phyloP scores from a whole-genome alignment of 2,329 filamentous ascomycete species.

The Bipolaris zeicola region DNA sequence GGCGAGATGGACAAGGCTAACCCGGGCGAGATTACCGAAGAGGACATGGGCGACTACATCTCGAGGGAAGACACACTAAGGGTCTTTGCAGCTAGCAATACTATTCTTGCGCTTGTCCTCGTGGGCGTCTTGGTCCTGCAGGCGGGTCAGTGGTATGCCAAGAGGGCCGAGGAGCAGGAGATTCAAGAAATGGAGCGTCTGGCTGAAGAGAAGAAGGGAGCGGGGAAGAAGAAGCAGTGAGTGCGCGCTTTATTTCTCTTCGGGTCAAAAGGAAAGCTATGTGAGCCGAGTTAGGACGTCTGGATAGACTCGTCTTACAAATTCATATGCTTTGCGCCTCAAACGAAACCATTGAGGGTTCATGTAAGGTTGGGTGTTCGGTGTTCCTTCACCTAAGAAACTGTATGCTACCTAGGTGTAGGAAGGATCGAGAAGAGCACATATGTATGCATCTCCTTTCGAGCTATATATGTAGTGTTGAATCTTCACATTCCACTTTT shows the following conservation, averaged over 20 bases:
- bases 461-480: too few species aligned
- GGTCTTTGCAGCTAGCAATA: constrained; percentile 92
- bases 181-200: constrained; percentile 65
- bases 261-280: neutral
- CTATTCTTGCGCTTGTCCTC: constrained; percentile 89
- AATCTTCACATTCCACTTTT: too few species aligned
- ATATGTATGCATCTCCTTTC: too few species aligned
- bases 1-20: constrained; percentile 51
- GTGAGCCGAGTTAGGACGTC: neutral
- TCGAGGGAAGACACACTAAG: constrained; percentile 87
- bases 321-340: neutral
- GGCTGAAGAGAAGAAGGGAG: constrained; percentile 39
- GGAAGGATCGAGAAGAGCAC: too few species aligned
- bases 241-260: neutral
- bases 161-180: constrained; percentile 88
- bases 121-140: constrained; percentile 92
- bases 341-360: neutral
- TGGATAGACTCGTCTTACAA: neutral
- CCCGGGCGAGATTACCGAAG: constrained; percentile 35
- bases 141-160: constrained; percentile 98
- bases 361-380: neutral
- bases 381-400: too few species aligned
- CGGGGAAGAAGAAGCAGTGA: constrained; percentile 46
- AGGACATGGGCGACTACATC: constrained; percentile 66
- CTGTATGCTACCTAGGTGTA: too few species aligned